Percentiles rank a stretch among this genome's conserved stretches.
phyloP scores from a whole-genome alignment of 495 filamentous ascomycete genomes.

The Hypoxylon trugodes region DNA sequence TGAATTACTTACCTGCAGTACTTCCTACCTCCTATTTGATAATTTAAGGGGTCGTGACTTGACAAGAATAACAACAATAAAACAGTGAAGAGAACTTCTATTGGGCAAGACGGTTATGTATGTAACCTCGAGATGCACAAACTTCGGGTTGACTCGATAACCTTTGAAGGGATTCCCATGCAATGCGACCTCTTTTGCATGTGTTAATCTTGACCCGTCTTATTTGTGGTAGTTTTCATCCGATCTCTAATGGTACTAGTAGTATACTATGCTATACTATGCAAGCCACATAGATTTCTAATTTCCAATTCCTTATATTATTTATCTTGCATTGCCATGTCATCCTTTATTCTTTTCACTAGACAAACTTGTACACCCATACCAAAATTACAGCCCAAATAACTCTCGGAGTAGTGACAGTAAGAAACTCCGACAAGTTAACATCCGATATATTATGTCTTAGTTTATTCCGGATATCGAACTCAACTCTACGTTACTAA shows the following conservation, averaged over 20 bases:
- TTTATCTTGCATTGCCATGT: too few relatives aligned
- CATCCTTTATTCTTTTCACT: too few relatives aligned
- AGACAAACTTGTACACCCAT: too few relatives aligned
- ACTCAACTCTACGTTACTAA: constrained; percentile 20
- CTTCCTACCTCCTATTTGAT: not conserved
- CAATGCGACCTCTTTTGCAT: constrained; percentile 14
- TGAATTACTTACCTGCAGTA: too few relatives aligned
- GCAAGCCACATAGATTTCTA: too few relatives aligned
- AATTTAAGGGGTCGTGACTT: constrained; percentile 26
- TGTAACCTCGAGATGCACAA: constrained; percentile 14
- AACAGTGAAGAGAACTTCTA: constrained; percentile 20
- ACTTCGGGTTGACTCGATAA: not conserved
- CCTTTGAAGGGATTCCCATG: not conserved
- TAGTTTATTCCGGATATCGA: constrained; percentile 6
- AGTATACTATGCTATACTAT: too few relatives aligned
- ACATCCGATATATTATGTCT: not conserved
- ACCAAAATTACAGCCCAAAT: too few relatives aligned
- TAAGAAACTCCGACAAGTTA: not conserved
- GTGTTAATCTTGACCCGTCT: not conserved
- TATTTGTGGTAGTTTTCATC: not conserved
- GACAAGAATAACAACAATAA: constrained; percentile 11
- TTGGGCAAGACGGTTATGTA: constrained; percentile 14
- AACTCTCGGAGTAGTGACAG: too few relatives aligned
- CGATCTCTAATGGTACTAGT: not conserved
- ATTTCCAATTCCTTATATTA: too few relatives aligned